Base-by-base conservation (phyloP, 192 early-diverging fungal species). In the Jimgerdemannia flammicorona region DNA sequence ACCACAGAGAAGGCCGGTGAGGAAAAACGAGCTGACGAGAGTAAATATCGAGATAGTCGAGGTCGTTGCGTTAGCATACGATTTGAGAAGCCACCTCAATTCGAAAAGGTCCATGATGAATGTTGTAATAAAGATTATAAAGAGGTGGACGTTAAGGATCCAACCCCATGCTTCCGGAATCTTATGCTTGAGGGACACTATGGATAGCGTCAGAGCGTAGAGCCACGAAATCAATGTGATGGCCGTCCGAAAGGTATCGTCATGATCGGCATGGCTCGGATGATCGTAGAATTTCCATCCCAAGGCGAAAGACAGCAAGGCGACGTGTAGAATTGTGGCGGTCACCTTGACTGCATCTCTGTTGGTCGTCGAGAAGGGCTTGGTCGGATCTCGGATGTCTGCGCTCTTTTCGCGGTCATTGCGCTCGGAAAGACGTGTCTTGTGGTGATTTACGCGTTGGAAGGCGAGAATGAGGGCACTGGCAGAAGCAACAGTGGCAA, bases 131-230 rank as follows among this genome's bases (percentile, higher is more conserved):
- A 64, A 10, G 4, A 72, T 70, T 7, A n/a, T 20, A 4, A 75
- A 71, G 4, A 84, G 66, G 74, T 82, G 77, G 4, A 70, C 49
- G 64, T 84, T 84, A 9, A 84, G 49, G 64, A 75, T 66, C 75
- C 77, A 84, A 20, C 75, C 74, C 78, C 74, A 77, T 29, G 44
- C 17, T 54, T 69, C 71, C 44, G 80, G 80, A 3, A 81, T 39
- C 8, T 40, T 64, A 39, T 81, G 75, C 11, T 76, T 69, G 40
- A 75, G 70, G 40, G 76, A 77, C n/a, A 81, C 70, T 8, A 77
- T 14, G 14, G 71, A 39, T 40, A 81, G 49, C 20, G 72, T 73
- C 10, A 77, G n/a, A 11, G 72, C 64, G 40, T 81, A 81, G 6
- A 77, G 8, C 80, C 80, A 81, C 9, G 80, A 19, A 20, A 75